Conservation (phyloP, 495 filamentous ascomycete species). For the Neurospora sublineolata region DNA sequence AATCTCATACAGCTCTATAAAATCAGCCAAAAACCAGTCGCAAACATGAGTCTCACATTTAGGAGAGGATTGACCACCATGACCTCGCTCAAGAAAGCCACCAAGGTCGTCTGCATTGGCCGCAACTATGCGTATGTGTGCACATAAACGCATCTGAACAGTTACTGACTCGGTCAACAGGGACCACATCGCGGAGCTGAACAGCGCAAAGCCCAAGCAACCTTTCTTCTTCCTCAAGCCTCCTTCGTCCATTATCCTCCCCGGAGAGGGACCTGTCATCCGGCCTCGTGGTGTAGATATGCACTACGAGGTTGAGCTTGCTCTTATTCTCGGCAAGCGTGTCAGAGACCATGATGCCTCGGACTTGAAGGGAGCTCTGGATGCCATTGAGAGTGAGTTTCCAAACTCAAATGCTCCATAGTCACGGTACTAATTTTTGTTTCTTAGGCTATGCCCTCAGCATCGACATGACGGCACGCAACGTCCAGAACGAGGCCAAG, state of each 20-base stretch:
- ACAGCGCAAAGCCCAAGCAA: constrained; percentile 71
- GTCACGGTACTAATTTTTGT: neutral
- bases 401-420: neutral
- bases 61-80: constrained; percentile 39
- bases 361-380: constrained; percentile 50
- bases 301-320: constrained; percentile 94
- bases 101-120: constrained; percentile 93
- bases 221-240: constrained; percentile 99
- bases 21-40: neutral
- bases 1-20: neutral
- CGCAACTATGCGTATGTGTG: constrained; percentile 84
- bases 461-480: constrained; percentile 91
- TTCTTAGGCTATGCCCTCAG: constrained; percentile 58
- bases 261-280: constrained; percentile 68
- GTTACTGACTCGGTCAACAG: constrained; percentile 33
- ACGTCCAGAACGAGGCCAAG: constrained; percentile 90
- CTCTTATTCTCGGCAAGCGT: constrained; percentile 69
- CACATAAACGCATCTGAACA: neutral
- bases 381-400: constrained; percentile 45
- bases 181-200: constrained; percentile 89
- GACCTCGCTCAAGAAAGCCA: constrained; percentile 55
- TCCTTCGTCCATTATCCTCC: constrained; percentile 65
- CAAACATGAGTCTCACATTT: constrained; percentile 13
- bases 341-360: constrained; percentile 60
- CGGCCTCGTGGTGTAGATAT: constrained; percentile 69